These are phyloP conservation scores for Boletus edulis DNA, from an alignment of 768 basidiomycete species.

Conservation along the genomic window DNA sequence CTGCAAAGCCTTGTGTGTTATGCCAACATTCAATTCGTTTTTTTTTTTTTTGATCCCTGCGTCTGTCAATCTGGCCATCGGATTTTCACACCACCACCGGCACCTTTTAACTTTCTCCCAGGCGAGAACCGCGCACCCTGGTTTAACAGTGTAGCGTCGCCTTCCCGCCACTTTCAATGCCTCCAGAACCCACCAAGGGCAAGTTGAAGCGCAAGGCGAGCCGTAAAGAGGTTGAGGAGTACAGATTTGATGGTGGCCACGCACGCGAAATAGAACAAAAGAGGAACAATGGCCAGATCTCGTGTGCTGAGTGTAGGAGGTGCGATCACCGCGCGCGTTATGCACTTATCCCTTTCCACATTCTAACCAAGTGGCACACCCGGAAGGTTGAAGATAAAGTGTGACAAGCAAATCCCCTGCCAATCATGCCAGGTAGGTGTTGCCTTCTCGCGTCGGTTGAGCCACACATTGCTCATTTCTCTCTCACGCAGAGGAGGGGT, in stretches of 20 bases:
- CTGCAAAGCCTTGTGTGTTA: background rate
- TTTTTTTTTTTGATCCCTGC: conserved; percentile 6
- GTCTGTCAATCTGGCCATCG: conserved; percentile 13
- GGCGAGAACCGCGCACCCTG: conserved; percentile 15
- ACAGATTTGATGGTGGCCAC: conserved; percentile 49
- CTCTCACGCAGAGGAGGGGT: conserved; percentile 50
- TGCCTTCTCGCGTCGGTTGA: background rate
- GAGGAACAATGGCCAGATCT: conserved; percentile 72
- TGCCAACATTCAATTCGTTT: too few relatives aligned
- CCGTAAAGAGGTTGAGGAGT: conserved; percentile 51
- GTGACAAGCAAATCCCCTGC: conserved; percentile 80
- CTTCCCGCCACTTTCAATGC: conserved; percentile 39
- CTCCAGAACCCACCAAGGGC: conserved; percentile 51
- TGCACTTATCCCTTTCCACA: conserved; percentile 20
- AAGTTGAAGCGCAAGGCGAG: conserved; percentile 49
- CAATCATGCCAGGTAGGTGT: conserved; percentile 65
- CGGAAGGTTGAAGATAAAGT: conserved; percentile 77
- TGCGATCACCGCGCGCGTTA: conserved; percentile 53
- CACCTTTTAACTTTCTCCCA: conserved; percentile 24
- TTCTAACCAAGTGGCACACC: conserved; percentile 17
- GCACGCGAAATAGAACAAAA: conserved; percentile 71
- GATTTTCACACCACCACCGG: conserved; percentile 31
- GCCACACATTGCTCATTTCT: background rate
- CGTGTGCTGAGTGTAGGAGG: conserved; percentile 79
- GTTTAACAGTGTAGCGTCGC: conserved; percentile 3